Evolutionary conservation across 768 basidiomycete species (phyloP).

Genomic region (Panaeolus cyanescens): DNA sequence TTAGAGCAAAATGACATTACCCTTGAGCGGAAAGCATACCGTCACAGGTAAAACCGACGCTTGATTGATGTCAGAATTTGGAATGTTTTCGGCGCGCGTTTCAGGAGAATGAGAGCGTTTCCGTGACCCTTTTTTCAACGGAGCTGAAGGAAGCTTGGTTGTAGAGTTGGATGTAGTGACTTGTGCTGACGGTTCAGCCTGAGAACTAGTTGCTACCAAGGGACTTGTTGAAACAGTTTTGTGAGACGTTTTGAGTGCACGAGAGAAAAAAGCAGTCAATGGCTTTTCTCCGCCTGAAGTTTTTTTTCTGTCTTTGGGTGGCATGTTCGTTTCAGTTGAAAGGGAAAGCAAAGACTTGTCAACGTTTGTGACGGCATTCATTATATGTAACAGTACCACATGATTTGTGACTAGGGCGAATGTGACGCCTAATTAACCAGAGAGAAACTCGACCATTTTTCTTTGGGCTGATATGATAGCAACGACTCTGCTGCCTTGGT

Average conservation of each 20-base stretch:
- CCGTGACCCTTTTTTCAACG: neutral
- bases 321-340: neutral
- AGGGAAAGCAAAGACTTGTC: too few species aligned
- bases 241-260: neutral
- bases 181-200: too few species aligned
- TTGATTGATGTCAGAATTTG: too few species aligned
- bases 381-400: neutral
- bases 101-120: neutral
- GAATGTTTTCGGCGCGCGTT: neutral
- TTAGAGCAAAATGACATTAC: neutral
- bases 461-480: slow-evolving; percentile 53
- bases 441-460: slow-evolving; percentile 8
- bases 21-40: neutral
- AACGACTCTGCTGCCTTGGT: slow-evolving; percentile 46
- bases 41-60: neutral
- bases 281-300: neutral
- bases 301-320: neutral
- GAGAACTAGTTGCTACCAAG: too few species aligned
- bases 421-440: neutral
- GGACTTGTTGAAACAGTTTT: neutral
- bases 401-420: neutral
- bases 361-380: neutral
- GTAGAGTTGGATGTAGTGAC: neutral
- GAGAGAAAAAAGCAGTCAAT: neutral
- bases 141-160: neutral